A percentile compares a stretch with the other conserved stretches of the same genome.
These are phyloP conservation scores for Inonotus obliquus DNA, from an alignment of 1,284 basidiomycete species.

Conservation along the genomic window DNA sequence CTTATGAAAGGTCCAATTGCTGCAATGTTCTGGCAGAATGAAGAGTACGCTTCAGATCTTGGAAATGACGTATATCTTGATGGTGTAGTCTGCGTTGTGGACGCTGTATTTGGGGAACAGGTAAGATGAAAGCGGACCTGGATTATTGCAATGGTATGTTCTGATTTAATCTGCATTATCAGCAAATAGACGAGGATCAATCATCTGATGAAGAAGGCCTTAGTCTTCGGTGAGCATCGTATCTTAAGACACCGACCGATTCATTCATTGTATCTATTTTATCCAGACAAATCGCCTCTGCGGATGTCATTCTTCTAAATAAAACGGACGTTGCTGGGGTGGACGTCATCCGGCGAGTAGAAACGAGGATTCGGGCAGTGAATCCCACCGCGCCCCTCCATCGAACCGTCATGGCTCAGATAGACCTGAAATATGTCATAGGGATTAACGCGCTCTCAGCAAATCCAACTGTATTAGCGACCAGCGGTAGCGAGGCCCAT, in stretches of 20 bases:
- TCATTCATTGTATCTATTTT: neutral
- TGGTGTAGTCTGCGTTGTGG: constrained; percentile 88
- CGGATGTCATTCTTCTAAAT: constrained; percentile 88
- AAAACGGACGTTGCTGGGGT: constrained; percentile 72
- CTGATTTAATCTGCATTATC: constrained; percentile 15
- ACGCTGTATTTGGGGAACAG: constrained; percentile 79
- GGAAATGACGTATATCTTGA: constrained; percentile 75
- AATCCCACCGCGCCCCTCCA: constrained; percentile 78
- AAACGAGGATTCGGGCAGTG: constrained; percentile 58
- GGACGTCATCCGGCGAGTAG: constrained; percentile 39
- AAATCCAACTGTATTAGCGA: constrained; percentile 21
- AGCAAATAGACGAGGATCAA: constrained; percentile 84
- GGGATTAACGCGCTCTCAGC: constrained; percentile 72
- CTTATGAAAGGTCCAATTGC: constrained; percentile 65
- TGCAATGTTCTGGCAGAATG: constrained; percentile 88
- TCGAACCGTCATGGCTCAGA: constrained; percentile 59
- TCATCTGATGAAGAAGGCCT: constrained; percentile 66
- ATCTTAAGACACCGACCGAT: neutral
- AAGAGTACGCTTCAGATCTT: constrained; percentile 73
- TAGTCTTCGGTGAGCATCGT: constrained; percentile 57
- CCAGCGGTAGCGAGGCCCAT: constrained; percentile 18
- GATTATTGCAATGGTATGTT: constrained; percentile 3
- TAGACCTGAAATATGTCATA: constrained; percentile 72
- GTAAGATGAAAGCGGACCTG: constrained; percentile 34
- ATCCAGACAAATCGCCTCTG: constrained; percentile 80